A percentile compares a stretch with the other conserved stretches of the same genome.
phyloP scores from a whole-genome alignment of 352 stramenopile genomes.

The Pythium oligandrum region DNA sequence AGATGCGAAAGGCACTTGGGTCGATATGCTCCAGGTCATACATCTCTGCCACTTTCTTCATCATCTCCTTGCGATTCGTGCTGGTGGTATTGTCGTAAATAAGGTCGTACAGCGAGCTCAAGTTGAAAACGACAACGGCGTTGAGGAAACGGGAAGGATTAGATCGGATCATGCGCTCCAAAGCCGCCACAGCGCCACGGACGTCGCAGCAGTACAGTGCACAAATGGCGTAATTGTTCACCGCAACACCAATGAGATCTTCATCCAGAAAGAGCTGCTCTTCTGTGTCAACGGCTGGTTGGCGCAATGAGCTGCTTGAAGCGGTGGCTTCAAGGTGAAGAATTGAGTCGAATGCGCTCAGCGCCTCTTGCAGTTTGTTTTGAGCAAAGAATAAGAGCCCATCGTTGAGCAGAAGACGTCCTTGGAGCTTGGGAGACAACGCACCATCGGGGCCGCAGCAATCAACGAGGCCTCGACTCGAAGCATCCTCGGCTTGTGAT shows the following conservation, averaged over 20 bases:
- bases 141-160: constrained; percentile 70
- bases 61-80: constrained; percentile 79
- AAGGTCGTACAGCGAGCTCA: constrained; percentile 79
- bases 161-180: constrained; percentile 68
- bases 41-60: constrained; percentile 67
- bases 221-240: constrained; percentile 83
- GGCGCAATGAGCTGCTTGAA: background rate
- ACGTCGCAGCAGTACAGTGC: constrained; percentile 80
- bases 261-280: constrained; percentile 52
- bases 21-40: constrained; percentile 80
- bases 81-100: constrained; percentile 72
- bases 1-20: constrained; percentile 63
- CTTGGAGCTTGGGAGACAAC: constrained; percentile 25
- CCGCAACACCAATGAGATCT: constrained; percentile 58
- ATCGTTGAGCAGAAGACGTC: constrained; percentile 65
- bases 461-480: constrained; percentile 4
- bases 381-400: constrained; percentile 68
- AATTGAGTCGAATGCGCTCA: constrained; percentile 68
- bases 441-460: background rate
- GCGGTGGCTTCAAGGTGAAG: constrained; percentile 33
- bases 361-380: constrained; percentile 76
- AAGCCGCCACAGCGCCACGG: constrained; percentile 51
- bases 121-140: constrained; percentile 70
- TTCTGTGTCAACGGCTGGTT: background rate
- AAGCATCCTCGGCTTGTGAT: constrained; percentile 2